Conservation (phyloP, 768 basidiomycete genomes). For the Galerina marginata region DNA sequence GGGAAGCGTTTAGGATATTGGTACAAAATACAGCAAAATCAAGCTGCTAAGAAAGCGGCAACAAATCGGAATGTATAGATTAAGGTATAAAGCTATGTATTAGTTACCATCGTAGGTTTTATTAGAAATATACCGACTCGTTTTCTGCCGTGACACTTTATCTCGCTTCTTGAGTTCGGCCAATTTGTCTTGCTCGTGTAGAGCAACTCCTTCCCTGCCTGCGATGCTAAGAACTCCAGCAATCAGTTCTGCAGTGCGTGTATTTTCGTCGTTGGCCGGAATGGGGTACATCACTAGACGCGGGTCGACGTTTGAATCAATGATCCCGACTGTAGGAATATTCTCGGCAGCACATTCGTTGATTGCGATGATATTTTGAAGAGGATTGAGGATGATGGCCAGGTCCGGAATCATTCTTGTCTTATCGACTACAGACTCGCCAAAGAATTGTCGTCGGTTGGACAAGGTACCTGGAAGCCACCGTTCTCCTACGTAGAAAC, state of each 20-base stretch:
- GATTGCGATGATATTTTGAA: constrained; percentile 83
- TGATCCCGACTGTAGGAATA: constrained; percentile 92
- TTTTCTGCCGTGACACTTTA: constrained; percentile 29
- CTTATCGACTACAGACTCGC: constrained; percentile 54
- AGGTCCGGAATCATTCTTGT: constrained; percentile 81
- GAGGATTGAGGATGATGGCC: constrained; percentile 89
- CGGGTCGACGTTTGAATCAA: constrained; percentile 96
- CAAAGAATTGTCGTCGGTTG: constrained; percentile 79
- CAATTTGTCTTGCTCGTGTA: constrained; percentile 38
- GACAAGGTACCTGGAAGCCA: constrained; percentile 98
- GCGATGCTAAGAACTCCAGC: constrained; percentile 91
- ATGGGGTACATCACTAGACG: constrained; percentile 98
- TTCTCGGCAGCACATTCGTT: constrained; percentile 90
- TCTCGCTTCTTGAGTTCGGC: constrained; percentile 34
- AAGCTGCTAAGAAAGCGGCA: constrained; percentile 30
- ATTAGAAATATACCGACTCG: constrained; percentile 17
- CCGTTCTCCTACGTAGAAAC: constrained; percentile 82
- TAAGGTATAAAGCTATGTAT: constrained; percentile 21
- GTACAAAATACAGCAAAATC: constrained; percentile 65
- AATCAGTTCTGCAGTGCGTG: constrained; percentile 88
- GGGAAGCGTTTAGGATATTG: constrained; percentile 59
- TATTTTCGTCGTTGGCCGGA: constrained; percentile 96
- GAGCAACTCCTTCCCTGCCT: constrained; percentile 70
- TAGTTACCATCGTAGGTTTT: constrained; percentile 16
- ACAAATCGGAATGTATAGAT: constrained; percentile 25